Evolutionary conservation across 2,329 filamentous ascomycete genomes (phyloP).

Genomic region (Eurotiales sp.): DNA sequence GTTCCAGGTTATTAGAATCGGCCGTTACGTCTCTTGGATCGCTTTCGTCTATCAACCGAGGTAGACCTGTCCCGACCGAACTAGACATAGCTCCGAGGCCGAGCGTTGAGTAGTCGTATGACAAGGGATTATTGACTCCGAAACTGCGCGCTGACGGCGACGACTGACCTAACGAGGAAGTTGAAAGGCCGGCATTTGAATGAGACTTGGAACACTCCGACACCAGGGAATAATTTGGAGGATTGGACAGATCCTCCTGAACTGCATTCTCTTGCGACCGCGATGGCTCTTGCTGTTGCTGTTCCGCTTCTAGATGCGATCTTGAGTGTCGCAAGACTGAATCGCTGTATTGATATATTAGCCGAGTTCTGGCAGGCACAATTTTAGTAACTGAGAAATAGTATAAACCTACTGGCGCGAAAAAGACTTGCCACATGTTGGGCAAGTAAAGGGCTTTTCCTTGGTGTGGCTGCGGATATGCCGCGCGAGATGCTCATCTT

Average conservation of each 20-base stretch:
- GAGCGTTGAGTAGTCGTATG: slow-evolving; percentile 3
- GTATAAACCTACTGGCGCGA: slow-evolving; percentile 5
- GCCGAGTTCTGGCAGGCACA: not conserved
- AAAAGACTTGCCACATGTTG: slow-evolving; percentile 7
- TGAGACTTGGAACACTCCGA: not conserved
- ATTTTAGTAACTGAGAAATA: not conserved
- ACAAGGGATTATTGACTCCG: not conserved
- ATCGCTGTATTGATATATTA: not conserved
- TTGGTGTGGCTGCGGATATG: slow-evolving; percentile 11
- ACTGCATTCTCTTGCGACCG: not conserved
- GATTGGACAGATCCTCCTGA: not conserved
- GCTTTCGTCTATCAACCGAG: not conserved
- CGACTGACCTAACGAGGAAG: not conserved
- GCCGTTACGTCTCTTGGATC: not conserved
- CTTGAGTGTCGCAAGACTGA: slow-evolving; percentile 4
- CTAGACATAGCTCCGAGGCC: not conserved
- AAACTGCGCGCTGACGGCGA: not conserved
- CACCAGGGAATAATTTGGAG: not conserved
- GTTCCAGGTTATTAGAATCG: not conserved
- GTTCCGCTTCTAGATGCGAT: slow-evolving; percentile 3
- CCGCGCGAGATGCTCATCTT: slow-evolving; percentile 10
- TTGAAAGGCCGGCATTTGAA: not conserved
- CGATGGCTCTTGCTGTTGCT: no score
- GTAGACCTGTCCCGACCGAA: not conserved
- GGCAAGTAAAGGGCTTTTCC: slow-evolving; percentile 7